Base-by-base conservation (phyloP, 192 early-diverging fungal species). In the Chytriomyces hyalinus region DNA sequence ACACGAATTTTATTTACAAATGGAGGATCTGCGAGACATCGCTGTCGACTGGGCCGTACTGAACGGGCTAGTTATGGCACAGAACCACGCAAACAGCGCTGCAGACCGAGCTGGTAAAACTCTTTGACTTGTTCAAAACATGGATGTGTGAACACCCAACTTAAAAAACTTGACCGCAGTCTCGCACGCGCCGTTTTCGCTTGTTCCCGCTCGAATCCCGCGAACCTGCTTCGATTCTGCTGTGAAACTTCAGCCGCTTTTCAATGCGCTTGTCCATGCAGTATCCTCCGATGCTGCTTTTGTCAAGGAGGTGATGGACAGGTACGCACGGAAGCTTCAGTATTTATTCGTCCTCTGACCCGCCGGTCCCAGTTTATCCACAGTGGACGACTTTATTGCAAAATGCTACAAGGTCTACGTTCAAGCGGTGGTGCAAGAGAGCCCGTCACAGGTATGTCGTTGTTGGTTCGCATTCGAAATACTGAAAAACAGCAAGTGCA, bases 201-300 rank as follows among this genome's bases (percentile, higher is more conserved):
- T 99, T 24, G 93, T 92, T 60, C 97, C 97, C 4, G 91, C 93
- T 1, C 91, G 93, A 7, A 95, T 95, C 73, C 96, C 96, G 7
- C 82, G 84, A 44, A 70, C 65, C 20, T 85, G 84, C 71, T 99
- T 92, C 79, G 86, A 93, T 10, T 85, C 89, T 47, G 97, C 94
- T 5, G 73, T 89, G 50, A 64, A 80, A 6, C 78, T 98, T 20
- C 95, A 97, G 80, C 92, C 93, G 0, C 73, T 91, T 0, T 93
- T 92, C 74, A 98, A 96, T 82, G 53, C 75, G 61, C 82, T 99
- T 17, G 94, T 97, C 73, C 91, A 97, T 73, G 80, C 79, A 49
- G 87, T 98, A 48, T 86, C 93, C 43, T 60, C 83, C 48, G 96
- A 99, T 81, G 83, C 91, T 44, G 88, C 81, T 44, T 94, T 98